Evolutionary conservation across 352 stramenopile genomes (phyloP).

Genomic region (Stramenopiles sp.): DNA sequence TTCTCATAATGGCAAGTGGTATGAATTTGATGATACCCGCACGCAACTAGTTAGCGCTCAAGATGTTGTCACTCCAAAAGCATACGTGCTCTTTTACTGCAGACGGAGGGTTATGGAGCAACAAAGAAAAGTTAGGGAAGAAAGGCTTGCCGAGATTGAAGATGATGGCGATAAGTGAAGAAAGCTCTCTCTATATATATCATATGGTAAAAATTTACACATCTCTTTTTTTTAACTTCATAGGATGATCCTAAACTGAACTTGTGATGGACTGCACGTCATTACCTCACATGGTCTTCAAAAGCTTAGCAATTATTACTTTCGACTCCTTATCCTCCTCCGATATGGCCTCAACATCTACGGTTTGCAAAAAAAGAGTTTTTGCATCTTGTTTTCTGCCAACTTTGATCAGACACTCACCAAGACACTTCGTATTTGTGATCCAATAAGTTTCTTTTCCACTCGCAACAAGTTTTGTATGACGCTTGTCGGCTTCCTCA

Average conservation of each 20-base stretch:
- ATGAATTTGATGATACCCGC: conserved; percentile 90
- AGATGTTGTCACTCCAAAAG: conserved; percentile 46
- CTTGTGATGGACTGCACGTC: too few species aligned
- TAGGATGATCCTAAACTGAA: too few species aligned
- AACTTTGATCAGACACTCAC: neutral
- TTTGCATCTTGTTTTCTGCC: neutral
- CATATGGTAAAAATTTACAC: too few species aligned
- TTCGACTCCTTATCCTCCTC: neutral
- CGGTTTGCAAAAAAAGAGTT: neutral
- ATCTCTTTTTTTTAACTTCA: too few species aligned
- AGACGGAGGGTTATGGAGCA: too few species aligned
- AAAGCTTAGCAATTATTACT: neutral
- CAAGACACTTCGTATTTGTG: neutral
- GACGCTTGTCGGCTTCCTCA: neutral
- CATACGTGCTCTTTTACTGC: conserved; percentile 68
- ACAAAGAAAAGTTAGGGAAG: too few species aligned
- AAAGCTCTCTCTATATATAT: too few species aligned
- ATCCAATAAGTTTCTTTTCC: neutral
- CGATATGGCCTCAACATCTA: neutral
- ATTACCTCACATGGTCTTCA: neutral
- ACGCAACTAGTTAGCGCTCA: conserved; percentile 31
- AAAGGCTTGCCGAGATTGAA: too few species aligned
- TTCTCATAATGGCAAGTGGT: conserved; percentile 77
- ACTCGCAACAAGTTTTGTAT: neutral
- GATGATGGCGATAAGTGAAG: too few species aligned